Evolutionary conservation across 257 asterid species (phyloP), one percentile per base, ranked within the genome.

Genomic region (Knoxia roxburghii): DNA sequence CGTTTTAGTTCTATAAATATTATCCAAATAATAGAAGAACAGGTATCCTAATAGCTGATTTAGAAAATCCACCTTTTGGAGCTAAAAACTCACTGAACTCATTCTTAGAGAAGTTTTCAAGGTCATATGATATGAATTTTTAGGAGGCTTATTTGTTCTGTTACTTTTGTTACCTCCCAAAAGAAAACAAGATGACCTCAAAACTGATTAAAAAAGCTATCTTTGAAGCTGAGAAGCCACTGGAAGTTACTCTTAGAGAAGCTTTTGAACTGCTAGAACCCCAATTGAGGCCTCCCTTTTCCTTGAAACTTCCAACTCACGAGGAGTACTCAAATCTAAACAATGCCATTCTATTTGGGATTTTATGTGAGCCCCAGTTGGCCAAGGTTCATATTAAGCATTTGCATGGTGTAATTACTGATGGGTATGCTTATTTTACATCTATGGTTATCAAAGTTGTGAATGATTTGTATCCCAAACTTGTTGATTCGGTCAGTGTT

Each of bases 211-310:
- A 56, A 29, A 57, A n/a, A 32, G 24, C 24, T 5, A 32, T 20
- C 41, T 30, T 57, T 30, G 43, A 57, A 57, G 63, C 63, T 57
- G 43, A 57, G 41, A 33, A 57, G 23, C 7, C 63, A 20, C 56
- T 86, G 40, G 96, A 86, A 71, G 68, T 76, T 53, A 73, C 84
- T 64, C 72, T 89, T 40, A 80, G 82, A 68, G 85, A 84, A 71
- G 81, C 95, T 27, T 92, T 87, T 70, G 45, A 64, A 53, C 60
- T 41, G 64, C 82, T 86, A 65, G 83, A 82, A 66, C 67, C 88
- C 60, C 74, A 85, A 37, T 81, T 89, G 23, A 85, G 76, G 53
- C 97, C 97, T 33, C 97, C 96, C 0, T 92, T 92, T 74, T 74
- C 87, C 27, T 74, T 89, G 21, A 69, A 78, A 61, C 71, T 87